Evolutionary conservation across 192 early-diverging fungal species (phyloP).

Genomic region (Coemansia sp.): DNA sequence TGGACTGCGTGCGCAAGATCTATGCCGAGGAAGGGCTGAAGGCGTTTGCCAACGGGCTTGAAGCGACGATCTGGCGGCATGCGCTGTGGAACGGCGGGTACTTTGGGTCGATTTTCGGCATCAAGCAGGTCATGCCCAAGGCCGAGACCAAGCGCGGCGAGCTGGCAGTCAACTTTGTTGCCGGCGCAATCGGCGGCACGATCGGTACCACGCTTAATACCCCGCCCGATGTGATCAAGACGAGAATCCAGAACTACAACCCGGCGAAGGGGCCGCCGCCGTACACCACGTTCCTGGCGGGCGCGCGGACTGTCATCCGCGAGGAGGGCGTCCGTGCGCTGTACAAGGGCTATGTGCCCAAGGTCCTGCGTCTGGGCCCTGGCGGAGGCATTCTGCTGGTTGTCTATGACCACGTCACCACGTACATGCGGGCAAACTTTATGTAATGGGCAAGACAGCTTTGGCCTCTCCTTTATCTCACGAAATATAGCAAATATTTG

Average conservation of each 20-base stretch:
- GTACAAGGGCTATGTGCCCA: conserved; percentile 96
- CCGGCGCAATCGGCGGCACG: conserved; percentile 90
- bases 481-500: background rate
- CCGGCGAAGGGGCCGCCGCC: conserved; percentile 64
- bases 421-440: conserved; percentile 79
- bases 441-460: conserved; percentile 34
- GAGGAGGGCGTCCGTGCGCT: conserved; percentile 88
- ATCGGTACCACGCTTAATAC: conserved; percentile 92
- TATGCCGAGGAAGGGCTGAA: conserved; percentile 74
- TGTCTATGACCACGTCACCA: conserved; percentile 67
- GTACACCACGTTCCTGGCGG: conserved; percentile 88
- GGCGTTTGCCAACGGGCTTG: conserved; percentile 88
- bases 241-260: conserved; percentile 87
- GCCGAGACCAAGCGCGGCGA: conserved; percentile 74
- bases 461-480: background rate
- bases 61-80: conserved; percentile 93
- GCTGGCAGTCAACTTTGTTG: conserved; percentile 82
- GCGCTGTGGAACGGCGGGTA: conserved; percentile 93
- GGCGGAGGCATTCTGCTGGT: conserved; percentile 75
- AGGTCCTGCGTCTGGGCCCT: conserved; percentile 92
- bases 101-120: conserved; percentile 66
- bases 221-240: conserved; percentile 96
- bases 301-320: conserved; percentile 68
- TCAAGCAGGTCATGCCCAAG: conserved; percentile 78
- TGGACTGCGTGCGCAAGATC: conserved; percentile 79